A percentile compares a stretch with the other conserved stretches of the same genome.
Evolutionary conservation across 306 rosid species (phyloP).

Genomic region (Alnus rubra): DNA sequence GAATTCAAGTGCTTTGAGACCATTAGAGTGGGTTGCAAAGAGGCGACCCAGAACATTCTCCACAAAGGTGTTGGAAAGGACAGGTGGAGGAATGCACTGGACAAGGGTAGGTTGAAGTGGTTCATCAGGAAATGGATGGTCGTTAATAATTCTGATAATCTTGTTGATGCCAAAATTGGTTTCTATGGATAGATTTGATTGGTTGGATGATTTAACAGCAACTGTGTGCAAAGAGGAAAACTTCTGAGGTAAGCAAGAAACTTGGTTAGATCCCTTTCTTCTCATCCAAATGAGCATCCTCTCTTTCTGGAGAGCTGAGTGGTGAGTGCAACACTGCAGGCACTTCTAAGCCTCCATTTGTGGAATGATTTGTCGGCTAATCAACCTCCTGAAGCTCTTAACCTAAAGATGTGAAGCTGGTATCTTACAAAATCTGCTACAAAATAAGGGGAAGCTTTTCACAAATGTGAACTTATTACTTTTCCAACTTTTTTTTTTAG

Average conservation of each 20-base stretch:
- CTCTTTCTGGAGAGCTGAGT: not conserved
- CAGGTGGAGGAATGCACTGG: slow-evolving; percentile 48
- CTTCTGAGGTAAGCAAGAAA: slow-evolving; percentile 23
- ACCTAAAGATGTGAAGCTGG: too few species aligned
- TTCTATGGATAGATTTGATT: slow-evolving; percentile 6
- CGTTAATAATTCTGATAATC: slow-evolving; percentile 62
- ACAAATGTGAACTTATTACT: too few species aligned
- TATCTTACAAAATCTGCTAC: too few species aligned
- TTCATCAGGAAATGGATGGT: slow-evolving; percentile 64
- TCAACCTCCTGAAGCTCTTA: too few species aligned
- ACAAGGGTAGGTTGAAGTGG: slow-evolving; percentile 71
- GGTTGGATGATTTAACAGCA: slow-evolving; percentile 27
- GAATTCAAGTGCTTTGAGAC: slow-evolving; percentile 82
- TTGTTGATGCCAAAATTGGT: slow-evolving; percentile 36
- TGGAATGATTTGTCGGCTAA: not conserved
- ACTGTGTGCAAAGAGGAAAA: slow-evolving; percentile 22
- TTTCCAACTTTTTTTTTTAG: too few species aligned
- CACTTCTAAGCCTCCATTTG: not conserved
- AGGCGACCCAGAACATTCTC: slow-evolving; percentile 63
- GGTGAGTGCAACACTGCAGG: not conserved
- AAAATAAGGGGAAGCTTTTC: too few species aligned
- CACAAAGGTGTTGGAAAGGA: slow-evolving; percentile 43
- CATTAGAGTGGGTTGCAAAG: slow-evolving; percentile 81
- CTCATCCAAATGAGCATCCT: slow-evolving; percentile 37
- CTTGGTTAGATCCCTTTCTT: slow-evolving; percentile 16